phyloP scores from a whole-genome alignment of 768 basidiomycete species.

The Sutorius australiensis region DNA sequence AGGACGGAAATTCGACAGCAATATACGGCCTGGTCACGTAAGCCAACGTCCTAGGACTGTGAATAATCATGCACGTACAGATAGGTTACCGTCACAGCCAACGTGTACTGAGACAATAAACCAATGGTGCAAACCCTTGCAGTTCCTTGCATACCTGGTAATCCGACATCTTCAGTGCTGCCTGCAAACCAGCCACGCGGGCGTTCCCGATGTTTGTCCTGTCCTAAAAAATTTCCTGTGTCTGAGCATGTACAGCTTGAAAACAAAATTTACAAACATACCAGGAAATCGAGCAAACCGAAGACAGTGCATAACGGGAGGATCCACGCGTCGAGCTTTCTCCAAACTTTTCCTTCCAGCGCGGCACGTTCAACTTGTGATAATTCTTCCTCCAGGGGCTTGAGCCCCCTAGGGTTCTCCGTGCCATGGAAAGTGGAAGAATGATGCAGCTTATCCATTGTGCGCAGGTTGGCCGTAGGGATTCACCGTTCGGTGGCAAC shows the following conservation, averaged over 20 bases:
- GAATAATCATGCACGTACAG: conserved; percentile 12
- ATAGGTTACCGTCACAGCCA: conserved; percentile 29
- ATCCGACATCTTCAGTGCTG: conserved; percentile 36
- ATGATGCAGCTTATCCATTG: not conserved
- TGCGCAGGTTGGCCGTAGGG: not conserved
- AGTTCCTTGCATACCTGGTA: conserved; percentile 19
- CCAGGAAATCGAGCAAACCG: conserved; percentile 49
- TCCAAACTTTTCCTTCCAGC: conserved; percentile 42
- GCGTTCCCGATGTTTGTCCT: conserved; percentile 54
- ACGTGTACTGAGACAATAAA: conserved; percentile 29
- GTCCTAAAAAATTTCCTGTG: conserved; percentile 25
- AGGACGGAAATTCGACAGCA: conserved; percentile 55
- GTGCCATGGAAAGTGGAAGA: not conserved
- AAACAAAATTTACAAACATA: conserved; percentile 23
- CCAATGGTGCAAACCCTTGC: not conserved
- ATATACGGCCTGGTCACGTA: conserved; percentile 42
- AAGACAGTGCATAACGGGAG: conserved; percentile 49
- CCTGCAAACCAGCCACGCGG: conserved; percentile 56
- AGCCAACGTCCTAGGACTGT: not conserved
- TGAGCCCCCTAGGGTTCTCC: conserved; percentile 1
- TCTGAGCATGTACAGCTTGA: not conserved
- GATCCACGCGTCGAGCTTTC: conserved; percentile 46
- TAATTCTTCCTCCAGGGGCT: not conserved
- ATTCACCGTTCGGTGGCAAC: not conserved
- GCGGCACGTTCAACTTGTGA: conserved; percentile 5